These are phyloP conservation scores for Ustilago tritici DNA, from an alignment of 1,284 basidiomycete species.

Conservation along the genomic window DNA sequence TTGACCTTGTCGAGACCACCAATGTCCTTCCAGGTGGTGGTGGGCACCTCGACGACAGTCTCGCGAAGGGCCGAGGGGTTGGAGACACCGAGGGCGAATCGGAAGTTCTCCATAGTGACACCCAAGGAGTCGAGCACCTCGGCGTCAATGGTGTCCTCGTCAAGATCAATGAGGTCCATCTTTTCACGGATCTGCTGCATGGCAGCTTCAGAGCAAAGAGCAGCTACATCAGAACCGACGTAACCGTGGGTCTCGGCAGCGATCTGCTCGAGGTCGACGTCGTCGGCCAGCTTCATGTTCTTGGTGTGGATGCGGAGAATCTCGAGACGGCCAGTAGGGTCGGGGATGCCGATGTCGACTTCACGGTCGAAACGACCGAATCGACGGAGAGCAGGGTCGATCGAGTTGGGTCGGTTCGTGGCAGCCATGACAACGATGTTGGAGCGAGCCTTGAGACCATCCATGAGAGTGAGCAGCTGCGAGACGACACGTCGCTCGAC, in stretches of 20 bases:
- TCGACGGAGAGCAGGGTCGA: slow-evolving; percentile 95
- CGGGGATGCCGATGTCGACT: slow-evolving; percentile 98
- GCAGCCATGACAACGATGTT: slow-evolving; percentile 99
- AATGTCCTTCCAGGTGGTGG: slow-evolving; percentile 97
- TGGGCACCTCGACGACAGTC: slow-evolving; percentile 95
- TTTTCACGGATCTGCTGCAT: slow-evolving; percentile 99
- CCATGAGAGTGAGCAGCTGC: slow-evolving; percentile 97
- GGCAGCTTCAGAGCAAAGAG: slow-evolving; percentile 94
- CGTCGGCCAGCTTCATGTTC: slow-evolving; percentile 99
- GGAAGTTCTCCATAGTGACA: slow-evolving; percentile 98
- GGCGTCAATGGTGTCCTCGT: slow-evolving; percentile 90
- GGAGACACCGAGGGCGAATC: slow-evolving; percentile 90
- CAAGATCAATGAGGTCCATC: slow-evolving; percentile 89
- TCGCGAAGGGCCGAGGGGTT: slow-evolving; percentile 97
- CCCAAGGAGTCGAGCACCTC: slow-evolving; percentile 95
- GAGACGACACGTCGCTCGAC: slow-evolving; percentile 99
- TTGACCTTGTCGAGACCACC: slow-evolving; percentile 99
- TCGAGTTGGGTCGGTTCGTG: slow-evolving; percentile 98
- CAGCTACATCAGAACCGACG: slow-evolving; percentile 96
- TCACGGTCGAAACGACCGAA: slow-evolving; percentile 99
- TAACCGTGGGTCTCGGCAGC: slow-evolving; percentile 99
- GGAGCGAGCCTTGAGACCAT: slow-evolving; percentile 96
- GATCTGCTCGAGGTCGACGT: slow-evolving; percentile 96
- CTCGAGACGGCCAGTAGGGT: slow-evolving; percentile 97
- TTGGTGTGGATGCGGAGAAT: slow-evolving; percentile 99